Evolutionary conservation across 2,329 filamentous ascomycete genomes (phyloP), one percentile per base, ranked within the genome.

Genomic region (Periglandula ipomoeae): DNA sequence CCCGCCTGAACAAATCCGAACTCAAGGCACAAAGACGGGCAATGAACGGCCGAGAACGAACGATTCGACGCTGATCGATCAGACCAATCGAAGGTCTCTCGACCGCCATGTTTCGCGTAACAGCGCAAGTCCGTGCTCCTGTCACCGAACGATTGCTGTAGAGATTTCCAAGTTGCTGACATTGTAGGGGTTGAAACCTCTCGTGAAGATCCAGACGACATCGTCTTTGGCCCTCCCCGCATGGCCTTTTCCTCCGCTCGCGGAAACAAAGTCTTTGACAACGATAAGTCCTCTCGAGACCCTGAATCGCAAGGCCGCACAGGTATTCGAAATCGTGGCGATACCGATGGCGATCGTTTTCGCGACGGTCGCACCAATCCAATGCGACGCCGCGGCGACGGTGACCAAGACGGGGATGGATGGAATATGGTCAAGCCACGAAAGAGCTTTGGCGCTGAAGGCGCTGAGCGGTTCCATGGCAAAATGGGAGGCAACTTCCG

Each of bases 161-260:
- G 32, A 6, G 8, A 19, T 37, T 32, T 19, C 13, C 24, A 19
- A 24, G 32, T 19, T 46, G 34, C 47, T 51, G 32, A 49, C 32
- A 11, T 13, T 43, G 20, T n/a, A 34, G 26, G 24, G 24, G 30
- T 20, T 27, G 19, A 41, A 41, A 27, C 23, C 44, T 26, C 30
- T 7, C 23, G 39, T 46, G 34, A 56, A 85, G 81, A 79, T 63
- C 70, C 79, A 59, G 90, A 95, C 58, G 89, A 94, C 55, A 85
- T 94, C 50, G 78, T 93, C 50, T 84, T 95, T 50, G 89, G 87
- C 13, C 89, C 89, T 19, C 87, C 89, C 2, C 87, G 87, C 65
- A 87, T 82, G 42, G 81, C 82, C 40, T 95, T 96, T 65, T 81
- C 87, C 47, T 94, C 89, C 1, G 78, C 84, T 20, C 87, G 85